These are phyloP conservation scores for Umbelopsis isabellina DNA, from an alignment of 192 early-diverging fungal genomes.

Conservation along the genomic window DNA sequence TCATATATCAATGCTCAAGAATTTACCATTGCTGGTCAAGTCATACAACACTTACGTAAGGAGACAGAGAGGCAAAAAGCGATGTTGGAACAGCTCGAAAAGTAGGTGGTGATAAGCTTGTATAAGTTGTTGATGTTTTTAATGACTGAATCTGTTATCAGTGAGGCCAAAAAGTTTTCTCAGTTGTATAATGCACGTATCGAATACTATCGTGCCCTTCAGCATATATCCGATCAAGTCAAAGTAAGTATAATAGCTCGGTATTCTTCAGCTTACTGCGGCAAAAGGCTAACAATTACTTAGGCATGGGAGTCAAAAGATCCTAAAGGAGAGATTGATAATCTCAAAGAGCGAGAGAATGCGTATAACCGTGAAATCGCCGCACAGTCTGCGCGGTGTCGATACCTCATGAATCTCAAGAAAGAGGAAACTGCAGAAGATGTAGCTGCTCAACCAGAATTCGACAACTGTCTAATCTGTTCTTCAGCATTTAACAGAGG, in stretches of 20 bases:
- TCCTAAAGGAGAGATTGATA: neutral
- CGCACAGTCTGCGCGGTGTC: slow-evolving; percentile 6
- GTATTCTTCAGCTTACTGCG: neutral
- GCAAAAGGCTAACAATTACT: neutral
- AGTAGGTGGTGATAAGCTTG: neutral
- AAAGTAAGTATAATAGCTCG: neutral
- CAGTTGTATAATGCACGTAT: slow-evolving; percentile 36
- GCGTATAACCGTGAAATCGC: neutral
- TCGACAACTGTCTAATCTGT: slow-evolving; percentile 26
- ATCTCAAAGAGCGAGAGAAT: neutral
- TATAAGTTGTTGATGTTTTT: no score
- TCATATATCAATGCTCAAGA: slow-evolving; percentile 6
- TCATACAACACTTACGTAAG: neutral
- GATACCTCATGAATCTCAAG: slow-evolving; percentile 19
- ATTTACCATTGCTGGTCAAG: slow-evolving; percentile 1
- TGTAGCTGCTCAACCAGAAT: neutral
- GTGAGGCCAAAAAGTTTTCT: slow-evolving; percentile 28
- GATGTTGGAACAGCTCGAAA: slow-evolving; percentile 26
- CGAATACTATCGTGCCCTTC: slow-evolving; percentile 45
- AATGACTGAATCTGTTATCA: slow-evolving; percentile 9
- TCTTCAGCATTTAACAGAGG: slow-evolving; percentile 13
- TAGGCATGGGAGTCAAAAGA: slow-evolving; percentile 19
- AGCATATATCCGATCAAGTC: slow-evolving; percentile 48
- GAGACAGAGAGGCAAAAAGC: slow-evolving; percentile 9
- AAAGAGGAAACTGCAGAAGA: slow-evolving; percentile 15